Conservation (phyloP, 83 land plant species). For the Thuja plicata region DNA sequence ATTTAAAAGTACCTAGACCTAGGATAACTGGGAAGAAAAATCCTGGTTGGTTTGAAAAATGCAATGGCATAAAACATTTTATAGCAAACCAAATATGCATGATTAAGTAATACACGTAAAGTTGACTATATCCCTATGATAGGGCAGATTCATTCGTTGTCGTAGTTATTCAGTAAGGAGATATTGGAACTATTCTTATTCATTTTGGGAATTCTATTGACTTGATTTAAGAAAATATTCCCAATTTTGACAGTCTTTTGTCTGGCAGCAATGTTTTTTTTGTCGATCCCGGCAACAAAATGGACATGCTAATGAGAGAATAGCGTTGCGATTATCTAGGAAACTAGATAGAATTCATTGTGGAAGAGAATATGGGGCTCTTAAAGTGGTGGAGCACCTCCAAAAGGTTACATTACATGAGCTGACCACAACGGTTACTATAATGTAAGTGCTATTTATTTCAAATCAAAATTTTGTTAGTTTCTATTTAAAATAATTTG, state of each 20-base stretch:
- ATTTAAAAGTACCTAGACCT: background rate
- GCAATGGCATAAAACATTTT: background rate
- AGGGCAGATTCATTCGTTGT: background rate
- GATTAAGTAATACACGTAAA: background rate
- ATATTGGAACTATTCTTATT: background rate
- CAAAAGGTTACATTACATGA: slow-evolving; percentile 43
- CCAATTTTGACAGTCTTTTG: background rate
- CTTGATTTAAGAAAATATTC: background rate
- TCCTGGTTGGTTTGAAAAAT: background rate
- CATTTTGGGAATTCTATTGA: background rate
- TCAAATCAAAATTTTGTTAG: background rate
- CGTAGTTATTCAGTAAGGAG: background rate
- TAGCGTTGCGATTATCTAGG: slow-evolving; percentile 36
- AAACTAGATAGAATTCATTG: slow-evolving; percentile 27
- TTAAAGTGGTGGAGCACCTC: slow-evolving; percentile 44
- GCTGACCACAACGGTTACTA: background rate
- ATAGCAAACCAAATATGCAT: background rate
- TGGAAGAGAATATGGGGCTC: slow-evolving; percentile 56
- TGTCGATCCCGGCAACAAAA: background rate
- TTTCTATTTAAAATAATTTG: background rate
- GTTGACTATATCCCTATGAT: background rate
- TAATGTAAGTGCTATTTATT: slow-evolving; percentile 2
- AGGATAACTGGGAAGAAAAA: background rate
- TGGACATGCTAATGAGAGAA: slow-evolving; percentile 19
- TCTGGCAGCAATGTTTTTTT: slow-evolving; percentile 12